Evolutionary conservation across 1,139 yeast genomes (phyloP).

Genomic region (Nakaseomyces glabratus): DNA sequence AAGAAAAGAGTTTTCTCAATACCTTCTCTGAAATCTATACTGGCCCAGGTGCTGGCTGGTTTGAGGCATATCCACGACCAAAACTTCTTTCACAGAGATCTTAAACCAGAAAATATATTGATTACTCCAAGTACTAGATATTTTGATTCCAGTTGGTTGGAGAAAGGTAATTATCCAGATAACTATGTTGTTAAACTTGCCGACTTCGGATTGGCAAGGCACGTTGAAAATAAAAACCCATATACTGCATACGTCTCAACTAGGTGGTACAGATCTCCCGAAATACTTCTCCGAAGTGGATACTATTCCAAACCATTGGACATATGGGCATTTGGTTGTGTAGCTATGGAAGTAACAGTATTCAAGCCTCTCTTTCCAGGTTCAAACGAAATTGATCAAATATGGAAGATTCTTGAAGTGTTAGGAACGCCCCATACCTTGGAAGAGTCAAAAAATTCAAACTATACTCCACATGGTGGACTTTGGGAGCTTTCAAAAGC

Average conservation of each 20-base stretch:
- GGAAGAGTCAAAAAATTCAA: conserved; percentile 17
- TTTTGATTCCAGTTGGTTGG: conserved; percentile 37
- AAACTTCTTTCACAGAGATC: conserved; percentile 78
- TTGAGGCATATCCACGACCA: conserved; percentile 71
- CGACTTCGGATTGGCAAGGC: conserved; percentile 85
- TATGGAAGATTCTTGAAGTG: conserved; percentile 52
- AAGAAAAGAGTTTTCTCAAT: conserved; percentile 44
- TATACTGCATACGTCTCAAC: conserved; percentile 84
- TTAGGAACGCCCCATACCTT: conserved; percentile 58
- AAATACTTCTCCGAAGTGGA: conserved; percentile 61
- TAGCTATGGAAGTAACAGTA: conserved; percentile 72
- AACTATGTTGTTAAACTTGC: conserved; percentile 70
- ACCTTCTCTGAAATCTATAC: conserved; percentile 52
- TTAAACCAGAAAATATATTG: conserved; percentile 86
- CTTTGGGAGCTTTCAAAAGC: conserved; percentile 52
- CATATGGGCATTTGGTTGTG: conserved; percentile 90
- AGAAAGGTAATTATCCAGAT: conserved; percentile 33
- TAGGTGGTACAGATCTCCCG: conserved; percentile 95
- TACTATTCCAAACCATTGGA: conserved; percentile 72
- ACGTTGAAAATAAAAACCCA: conserved; percentile 42
- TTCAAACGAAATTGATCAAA: conserved; percentile 64
- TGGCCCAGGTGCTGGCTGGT: conserved; percentile 66
- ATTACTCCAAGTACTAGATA: conserved; percentile 50
- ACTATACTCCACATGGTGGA: conserved; percentile 48
- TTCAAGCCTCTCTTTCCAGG: conserved; percentile 83